These are phyloP conservation scores for Orobanche coerulescens DNA, from an alignment of 257 asterid genomes.

Conservation along the genomic window DNA sequence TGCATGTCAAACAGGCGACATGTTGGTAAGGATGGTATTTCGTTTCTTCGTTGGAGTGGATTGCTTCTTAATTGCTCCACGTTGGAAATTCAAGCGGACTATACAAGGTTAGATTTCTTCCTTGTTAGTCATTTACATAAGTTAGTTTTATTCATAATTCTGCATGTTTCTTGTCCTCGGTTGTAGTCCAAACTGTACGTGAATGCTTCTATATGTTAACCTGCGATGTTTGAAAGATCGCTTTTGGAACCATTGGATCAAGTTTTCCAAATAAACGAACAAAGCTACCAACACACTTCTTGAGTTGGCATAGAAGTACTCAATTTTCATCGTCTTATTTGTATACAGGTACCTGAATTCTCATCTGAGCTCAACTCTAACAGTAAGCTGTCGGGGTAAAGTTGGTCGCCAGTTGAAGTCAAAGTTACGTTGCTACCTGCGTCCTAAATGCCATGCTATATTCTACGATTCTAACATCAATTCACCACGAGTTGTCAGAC, in stretches of 20 bases:
- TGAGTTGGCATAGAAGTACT: not conserved
- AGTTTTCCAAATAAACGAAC: not conserved
- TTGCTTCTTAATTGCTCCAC: conserved; percentile 66
- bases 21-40: conserved; percentile 55
- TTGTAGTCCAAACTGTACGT: too few species aligned
- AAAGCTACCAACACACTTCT: not conserved
- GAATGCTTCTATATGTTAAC: not conserved
- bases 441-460: conserved; percentile 78
- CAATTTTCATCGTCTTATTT: not conserved
- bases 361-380: conserved; percentile 63
- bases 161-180: too few species aligned
- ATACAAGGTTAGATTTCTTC: conserved; percentile 48
- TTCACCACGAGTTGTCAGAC: conserved; percentile 67
- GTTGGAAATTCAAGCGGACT: conserved; percentile 92
- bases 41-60: conserved; percentile 93
- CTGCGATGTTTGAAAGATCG: too few species aligned
- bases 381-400: conserved; percentile 48
- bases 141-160: not conserved
- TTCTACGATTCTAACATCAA: conserved; percentile 80
- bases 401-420: conserved; percentile 42
- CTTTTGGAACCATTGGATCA: too few species aligned
- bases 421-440: conserved; percentile 49
- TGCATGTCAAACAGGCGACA: conserved; percentile 38
- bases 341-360: conserved; percentile 57
- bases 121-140: not conserved